Evolutionary conservation across 306 rosid species (phyloP), one percentile per base, ranked within the genome.

Genomic region (Lablab purpureus): DNA sequence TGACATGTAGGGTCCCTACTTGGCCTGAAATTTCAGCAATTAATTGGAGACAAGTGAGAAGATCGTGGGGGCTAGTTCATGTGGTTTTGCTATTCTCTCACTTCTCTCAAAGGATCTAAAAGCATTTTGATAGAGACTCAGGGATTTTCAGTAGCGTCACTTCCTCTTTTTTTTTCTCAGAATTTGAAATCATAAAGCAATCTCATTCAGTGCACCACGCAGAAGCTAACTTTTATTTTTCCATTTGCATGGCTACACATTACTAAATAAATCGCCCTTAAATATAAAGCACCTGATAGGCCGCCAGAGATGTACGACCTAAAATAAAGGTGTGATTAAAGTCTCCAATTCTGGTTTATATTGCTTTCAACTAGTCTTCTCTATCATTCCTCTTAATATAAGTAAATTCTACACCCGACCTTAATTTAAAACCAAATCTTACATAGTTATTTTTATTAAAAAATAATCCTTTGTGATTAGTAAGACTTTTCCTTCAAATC

Each of bases 11-110:
- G 6, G 84, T 70, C 25, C 76, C 87, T 62, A 74, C 71, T 67
- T 46, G 1, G 54, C 66, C 40, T 68, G 85, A 78, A 77, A 81
- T 50, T 66, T 80, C 56, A 83, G 76, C 79, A 65, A 76, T 71
- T 60, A 76, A 77, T 69, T 58, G 84, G 83, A 73, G 85, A 86
- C 89, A 86, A 81, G 1, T 59, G 74, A 75, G 67, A 76, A 54
- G 49, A 75, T 50, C 27, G 84, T 87, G 88, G 90, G 88, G 81
- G 40, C 84, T 85, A 87, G 14, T 82, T 84, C 90, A 82, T 88
- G 88, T 79, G 90, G 25, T 79, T 71, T 36, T 72, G 75, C 68
- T 59, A 59, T 73, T 73, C 84, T 79, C 69, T 86, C 65, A 40
- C 25, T 71, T 64, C 23, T 51, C 79, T 56, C 15, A 59, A 13